Evolutionary conservation across 2,329 filamentous ascomycete genomes (phyloP).

Genomic region (Fusarium tupiense): DNA sequence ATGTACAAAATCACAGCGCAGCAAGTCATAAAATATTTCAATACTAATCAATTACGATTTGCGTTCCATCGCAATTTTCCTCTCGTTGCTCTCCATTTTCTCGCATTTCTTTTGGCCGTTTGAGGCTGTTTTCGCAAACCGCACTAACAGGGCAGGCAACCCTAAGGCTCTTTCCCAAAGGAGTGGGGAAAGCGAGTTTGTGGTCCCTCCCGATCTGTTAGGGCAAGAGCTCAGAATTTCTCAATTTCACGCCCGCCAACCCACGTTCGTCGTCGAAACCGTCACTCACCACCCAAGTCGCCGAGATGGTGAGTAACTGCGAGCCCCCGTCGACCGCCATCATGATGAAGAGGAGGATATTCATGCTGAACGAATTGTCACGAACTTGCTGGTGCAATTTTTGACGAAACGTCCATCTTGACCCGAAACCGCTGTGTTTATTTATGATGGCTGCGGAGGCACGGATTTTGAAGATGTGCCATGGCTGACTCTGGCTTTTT

Average conservation of each 20-base stretch:
- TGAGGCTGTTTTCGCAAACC: neutral
- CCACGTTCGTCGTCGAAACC: slow-evolving; percentile 61
- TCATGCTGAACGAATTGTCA: slow-evolving; percentile 12
- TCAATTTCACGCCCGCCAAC: slow-evolving; percentile 57
- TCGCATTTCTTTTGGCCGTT: slow-evolving; percentile 17
- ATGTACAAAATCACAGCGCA: neutral
- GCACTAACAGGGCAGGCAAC: slow-evolving; percentile 50
- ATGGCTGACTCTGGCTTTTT: slow-evolving; percentile 40
- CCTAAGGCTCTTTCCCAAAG: slow-evolving; percentile 52
- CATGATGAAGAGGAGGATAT: slow-evolving; percentile 37
- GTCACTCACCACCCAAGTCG: slow-evolving; percentile 62
- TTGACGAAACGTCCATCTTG: slow-evolving; percentile 5
- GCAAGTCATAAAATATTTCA: neutral
- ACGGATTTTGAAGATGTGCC: slow-evolving; percentile 12
- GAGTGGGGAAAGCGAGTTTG: slow-evolving; percentile 57
- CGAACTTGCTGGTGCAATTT: slow-evolving; percentile 24
- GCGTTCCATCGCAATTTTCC: accelerated
- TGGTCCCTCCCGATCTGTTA: slow-evolving; percentile 49
- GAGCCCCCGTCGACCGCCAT: slow-evolving; percentile 34
- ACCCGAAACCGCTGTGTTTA: neutral
- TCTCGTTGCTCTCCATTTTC: neutral
- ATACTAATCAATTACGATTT: neutral
- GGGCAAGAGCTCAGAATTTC: slow-evolving; percentile 60
- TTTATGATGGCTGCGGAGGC: slow-evolving; percentile 1
- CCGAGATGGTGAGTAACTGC: slow-evolving; percentile 65